phyloP scores from a whole-genome alignment of 139 green algal genomes.

The Eudorina sp. region DNA sequence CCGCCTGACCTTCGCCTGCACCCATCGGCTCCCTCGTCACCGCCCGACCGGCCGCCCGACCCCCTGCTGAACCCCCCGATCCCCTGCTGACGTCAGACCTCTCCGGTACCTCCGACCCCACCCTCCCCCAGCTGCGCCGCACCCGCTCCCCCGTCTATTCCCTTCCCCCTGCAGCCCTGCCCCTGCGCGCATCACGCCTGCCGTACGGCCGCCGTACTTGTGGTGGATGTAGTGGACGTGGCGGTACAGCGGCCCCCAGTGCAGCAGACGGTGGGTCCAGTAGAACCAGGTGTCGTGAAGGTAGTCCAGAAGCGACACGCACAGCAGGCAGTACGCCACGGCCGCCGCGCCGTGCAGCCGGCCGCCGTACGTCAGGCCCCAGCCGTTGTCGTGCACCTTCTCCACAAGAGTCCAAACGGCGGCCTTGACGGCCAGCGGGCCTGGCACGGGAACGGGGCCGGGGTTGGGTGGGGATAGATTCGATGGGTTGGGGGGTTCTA shows the following conservation, averaged over 20 bases:
- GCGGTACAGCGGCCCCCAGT: conserved; percentile 85
- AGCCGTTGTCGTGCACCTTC: conserved; percentile 65
- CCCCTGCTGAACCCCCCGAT: too few species aligned
- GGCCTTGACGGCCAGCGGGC: conserved; percentile 85
- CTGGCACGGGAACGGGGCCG: conserved; percentile 56
- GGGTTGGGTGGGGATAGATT: neutral
- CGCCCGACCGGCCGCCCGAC: too few species aligned
- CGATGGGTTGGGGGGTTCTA: too few species aligned
- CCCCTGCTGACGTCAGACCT: too few species aligned
- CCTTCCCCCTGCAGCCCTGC: too few species aligned
- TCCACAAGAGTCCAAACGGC: conserved; percentile 81
- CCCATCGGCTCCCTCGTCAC: too few species aligned
- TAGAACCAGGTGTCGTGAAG: conserved; percentile 95
- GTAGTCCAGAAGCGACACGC: conserved; percentile 78
- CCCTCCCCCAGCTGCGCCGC: too few species aligned
- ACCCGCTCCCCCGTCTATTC: too few species aligned
- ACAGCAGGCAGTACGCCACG: conserved; percentile 68
- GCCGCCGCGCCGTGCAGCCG: conserved; percentile 19
- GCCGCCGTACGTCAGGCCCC: conserved; percentile 73
- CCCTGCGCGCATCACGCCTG: too few species aligned
- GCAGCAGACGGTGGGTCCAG: conserved; percentile 90
- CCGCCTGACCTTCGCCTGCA: too few species aligned
- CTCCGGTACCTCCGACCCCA: too few species aligned
- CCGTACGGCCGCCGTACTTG: conserved; percentile 56
- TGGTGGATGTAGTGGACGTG: conserved; percentile 89